Evolutionary conservation across 2,329 filamentous ascomycete species (phyloP).

Genomic region (Aspergillus niger): DNA sequence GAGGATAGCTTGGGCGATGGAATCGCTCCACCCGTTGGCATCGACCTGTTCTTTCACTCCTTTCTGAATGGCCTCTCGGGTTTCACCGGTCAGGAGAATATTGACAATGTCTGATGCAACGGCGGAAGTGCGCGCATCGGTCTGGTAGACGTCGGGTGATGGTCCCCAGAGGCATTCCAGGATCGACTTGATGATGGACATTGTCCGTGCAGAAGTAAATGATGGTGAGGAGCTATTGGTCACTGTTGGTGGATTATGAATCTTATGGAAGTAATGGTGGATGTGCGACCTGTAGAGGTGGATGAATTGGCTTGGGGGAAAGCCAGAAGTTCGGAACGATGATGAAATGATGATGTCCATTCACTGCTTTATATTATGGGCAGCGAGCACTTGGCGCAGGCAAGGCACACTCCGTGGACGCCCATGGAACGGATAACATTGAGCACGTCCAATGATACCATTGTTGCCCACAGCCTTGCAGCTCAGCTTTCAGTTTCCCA

Average conservation of each 20-base stretch:
- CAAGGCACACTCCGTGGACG: not conserved
- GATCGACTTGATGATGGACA: not conserved
- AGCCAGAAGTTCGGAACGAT: too few relatives aligned
- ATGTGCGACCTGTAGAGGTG: too few relatives aligned
- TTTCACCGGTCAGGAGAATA: slow-evolving; percentile 9
- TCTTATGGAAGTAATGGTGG: not conserved
- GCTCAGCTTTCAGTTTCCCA: not conserved
- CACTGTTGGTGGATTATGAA: not conserved
- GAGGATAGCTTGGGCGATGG: slow-evolving; percentile 19
- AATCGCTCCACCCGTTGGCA: slow-evolving; percentile 17
- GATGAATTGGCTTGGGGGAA: too few relatives aligned
- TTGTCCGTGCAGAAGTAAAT: not conserved
- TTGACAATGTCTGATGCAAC: slow-evolving; percentile 11
- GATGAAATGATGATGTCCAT: too few relatives aligned
- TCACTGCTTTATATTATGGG: not conserved
- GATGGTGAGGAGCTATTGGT: not conserved
- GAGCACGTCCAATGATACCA: not conserved
- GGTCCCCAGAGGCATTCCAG: slow-evolving; percentile 3
- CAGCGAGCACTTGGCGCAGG: not conserved
- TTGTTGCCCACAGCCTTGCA: not conserved
- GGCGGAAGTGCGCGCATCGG: not conserved
- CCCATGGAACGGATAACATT: not conserved
- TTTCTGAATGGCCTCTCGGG: slow-evolving; percentile 4
- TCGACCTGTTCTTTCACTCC: slow-evolving; percentile 14
- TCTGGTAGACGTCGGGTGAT: not conserved